Evolutionary conservation across 805 yeast genomes (phyloP).

Genomic region (Lachancea sp.): DNA sequence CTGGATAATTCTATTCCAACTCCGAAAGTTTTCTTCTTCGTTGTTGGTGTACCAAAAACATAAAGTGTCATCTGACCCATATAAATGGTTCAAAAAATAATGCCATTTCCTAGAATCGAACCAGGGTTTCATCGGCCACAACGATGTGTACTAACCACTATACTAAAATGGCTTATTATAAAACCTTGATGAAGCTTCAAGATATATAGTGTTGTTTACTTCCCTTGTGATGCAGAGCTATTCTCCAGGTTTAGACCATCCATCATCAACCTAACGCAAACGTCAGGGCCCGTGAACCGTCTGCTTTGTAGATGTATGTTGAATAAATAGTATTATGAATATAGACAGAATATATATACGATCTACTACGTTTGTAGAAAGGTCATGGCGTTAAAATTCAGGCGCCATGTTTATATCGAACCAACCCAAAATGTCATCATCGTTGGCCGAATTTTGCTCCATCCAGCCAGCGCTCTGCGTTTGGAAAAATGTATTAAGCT

Average conservation of each 20-base stretch:
- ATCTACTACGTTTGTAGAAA: not conserved
- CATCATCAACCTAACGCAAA: no score
- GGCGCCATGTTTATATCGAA: constrained; percentile 76
- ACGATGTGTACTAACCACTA: constrained; percentile 70
- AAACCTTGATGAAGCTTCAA: no score
- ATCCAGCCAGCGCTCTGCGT: constrained; percentile 84
- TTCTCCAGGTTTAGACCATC: no score
- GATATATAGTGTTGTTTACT: no score
- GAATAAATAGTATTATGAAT: not conserved
- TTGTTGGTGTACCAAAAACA: no score
- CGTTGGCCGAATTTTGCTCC: constrained; percentile 55
- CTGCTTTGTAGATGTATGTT: not conserved
- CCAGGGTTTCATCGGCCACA: constrained; percentile 71
- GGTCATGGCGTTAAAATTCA: constrained; percentile 33
- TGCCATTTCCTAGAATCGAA: constrained; percentile 72
- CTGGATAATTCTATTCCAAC: no score
- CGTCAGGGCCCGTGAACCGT: no score
- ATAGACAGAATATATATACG: not conserved
- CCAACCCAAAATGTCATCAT: constrained; percentile 84
- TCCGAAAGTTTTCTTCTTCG: no score
- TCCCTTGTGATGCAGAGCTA: no score
- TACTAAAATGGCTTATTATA: constrained; percentile 37
- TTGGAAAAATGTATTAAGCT: constrained; percentile 58
- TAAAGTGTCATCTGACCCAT: no score
- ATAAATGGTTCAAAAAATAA: constrained; percentile 20